Base-by-base conservation (phyloP, 2,329 filamentous ascomycete genomes). In the Verticillium tricorpus region DNA sequence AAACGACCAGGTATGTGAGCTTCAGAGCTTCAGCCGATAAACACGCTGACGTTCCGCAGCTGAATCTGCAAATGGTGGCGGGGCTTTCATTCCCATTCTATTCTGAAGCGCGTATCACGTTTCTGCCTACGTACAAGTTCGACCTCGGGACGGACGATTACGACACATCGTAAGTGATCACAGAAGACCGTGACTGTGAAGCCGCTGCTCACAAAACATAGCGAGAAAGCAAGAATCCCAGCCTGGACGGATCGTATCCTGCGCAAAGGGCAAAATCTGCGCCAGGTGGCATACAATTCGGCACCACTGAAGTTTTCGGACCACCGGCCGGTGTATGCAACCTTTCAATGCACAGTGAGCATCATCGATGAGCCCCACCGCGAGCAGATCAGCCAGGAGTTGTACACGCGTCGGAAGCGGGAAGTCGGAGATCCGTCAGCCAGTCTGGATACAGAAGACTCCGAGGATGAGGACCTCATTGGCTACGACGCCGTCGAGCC, bases 221-320 rank as follows among this genome's bases (percentile, higher is more conserved):
- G 89, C 57, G 94, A 98, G 70, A 99, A 99, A 74, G 88, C 89
- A 60, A 89, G 95, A 17, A 97, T 98, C 65, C 95, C 95, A 2
- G 95, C 95, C 0, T 99, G 95, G 95, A 97, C 93, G 64, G 95
- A 99, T 75, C 90, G 95, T 40, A 90, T 99, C 56, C 78, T 99
- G 9, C 89, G 91, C 63, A 96, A 93, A 77, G 95, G 95, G 8
- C 80, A 85, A 63, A 93, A 92, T 67, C 83, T 99, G 39, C 87
- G 88, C 52, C 95, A 98, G 72, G 80, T 90, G 12, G 84, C 90
- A 35, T 99, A 99, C 75, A 86, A 91, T 69, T 89, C 86, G 60
- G 93, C 93, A 3, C 88, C 92, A 34, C 80, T 99, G 39, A 86
- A 84, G 14, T 97, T 98, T 73, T 99, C 95, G 0, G 95, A 99